Base-by-base conservation (phyloP, 139 green algal genomes). In the Trebouxia sp. region DNA sequence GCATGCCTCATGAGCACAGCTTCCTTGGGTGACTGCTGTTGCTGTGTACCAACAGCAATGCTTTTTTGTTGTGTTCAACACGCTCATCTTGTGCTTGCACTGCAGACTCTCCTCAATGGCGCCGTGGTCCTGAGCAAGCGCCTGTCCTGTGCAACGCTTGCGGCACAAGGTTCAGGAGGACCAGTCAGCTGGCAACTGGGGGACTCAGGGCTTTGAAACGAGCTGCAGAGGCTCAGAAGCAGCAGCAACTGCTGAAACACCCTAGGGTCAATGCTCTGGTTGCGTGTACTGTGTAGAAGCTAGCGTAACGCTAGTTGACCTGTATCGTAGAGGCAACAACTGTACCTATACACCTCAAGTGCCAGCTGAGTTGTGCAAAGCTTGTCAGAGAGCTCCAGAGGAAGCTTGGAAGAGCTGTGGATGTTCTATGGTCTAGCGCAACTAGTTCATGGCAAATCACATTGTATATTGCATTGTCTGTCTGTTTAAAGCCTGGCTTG, bases 111-210 rank as follows among this genome's bases (percentile, higher is more conserved):
- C 82, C 81, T 28, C 79, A 74, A n/a, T 89, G 85, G 85, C 75
- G 85, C 12, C 85, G 83, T 78, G 85, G 85, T 38, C 85, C 85
- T 26, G 26, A 56, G 32, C 39, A 42, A 22, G 85, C 84, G 66
- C 85, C 85, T 53, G 39, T 87, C 53, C 69, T 89, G 42, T 89
- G 85, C 83, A 89, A 89, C 55, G 85, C 85, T 15, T 89, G 85
- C 70, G 85, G 85, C 43, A 90, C 87, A 5, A 83, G 87, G 42
- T 91, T 55, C 35, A 58, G 50, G 22, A 62, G 75, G 35, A 80
- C 75, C 20, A 47, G 51, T 62, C 51, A 69, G 35, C 51, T 80
- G n/a, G 12, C 41, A 37, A 51, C 20, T 77, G 67, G 41, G 7
- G 67, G 42, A 37, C 67, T 77, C 10, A 77, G 41, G 67, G 67